phyloP scores from a whole-genome alignment of 176 grass and related monocot species.

The Calamus simplicifolius region DNA sequence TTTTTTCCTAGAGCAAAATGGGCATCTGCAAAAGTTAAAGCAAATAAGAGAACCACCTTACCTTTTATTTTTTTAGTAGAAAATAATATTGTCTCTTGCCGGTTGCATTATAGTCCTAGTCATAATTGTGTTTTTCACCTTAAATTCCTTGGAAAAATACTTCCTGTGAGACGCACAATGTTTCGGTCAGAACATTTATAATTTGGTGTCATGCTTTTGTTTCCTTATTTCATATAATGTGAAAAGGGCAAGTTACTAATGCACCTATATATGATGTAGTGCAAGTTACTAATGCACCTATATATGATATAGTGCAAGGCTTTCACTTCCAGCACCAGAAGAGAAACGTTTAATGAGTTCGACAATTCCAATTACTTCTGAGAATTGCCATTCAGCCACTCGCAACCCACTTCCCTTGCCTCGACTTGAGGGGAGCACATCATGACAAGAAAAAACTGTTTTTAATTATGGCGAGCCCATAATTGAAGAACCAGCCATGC shows the following conservation, averaged over 20 bases:
- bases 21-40: no score
- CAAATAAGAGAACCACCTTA: no score
- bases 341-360: slow-evolving; percentile 38
- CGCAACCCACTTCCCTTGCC: neutral
- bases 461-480: slow-evolving; percentile 43
- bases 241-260: neutral
- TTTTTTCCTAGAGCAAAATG: no score
- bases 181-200: no score
- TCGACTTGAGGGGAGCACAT: slow-evolving; percentile 31
- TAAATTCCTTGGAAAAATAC: no score
- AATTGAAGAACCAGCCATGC: slow-evolving; percentile 72
- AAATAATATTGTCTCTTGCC: no score
- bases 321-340: slow-evolving; percentile 67
- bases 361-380: slow-evolving; percentile 10
- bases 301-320: slow-evolving; percentile 59
- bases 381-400: slow-evolving; percentile 2
- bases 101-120: no score
- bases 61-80: no score
- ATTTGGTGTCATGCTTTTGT: no score
- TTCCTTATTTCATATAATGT: no score
- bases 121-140: no score
- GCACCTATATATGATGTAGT: slow-evolving; percentile 42
- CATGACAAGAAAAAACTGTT: slow-evolving; percentile 11
- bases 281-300: slow-evolving; percentile 33
- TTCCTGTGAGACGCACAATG: no score